Base-by-base conservation (phyloP, 192 early-diverging fungal species). In the Backusella morwellensis region DNA sequence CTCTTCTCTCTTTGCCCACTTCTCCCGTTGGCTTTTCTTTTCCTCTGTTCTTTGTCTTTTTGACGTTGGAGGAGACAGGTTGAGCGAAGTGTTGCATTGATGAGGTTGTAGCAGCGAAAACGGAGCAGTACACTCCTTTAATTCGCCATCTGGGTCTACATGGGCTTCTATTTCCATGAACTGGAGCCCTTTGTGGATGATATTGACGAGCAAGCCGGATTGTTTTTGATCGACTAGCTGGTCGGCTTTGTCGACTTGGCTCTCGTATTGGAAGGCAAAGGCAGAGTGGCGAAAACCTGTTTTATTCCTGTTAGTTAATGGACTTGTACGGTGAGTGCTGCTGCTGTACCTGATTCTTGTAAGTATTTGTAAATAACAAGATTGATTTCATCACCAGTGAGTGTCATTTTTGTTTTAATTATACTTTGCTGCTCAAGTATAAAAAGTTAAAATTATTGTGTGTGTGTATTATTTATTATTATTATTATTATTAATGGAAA, bases 151-250 rank as follows among this genome's bases (percentile, higher is more conserved):
- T 80, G 93, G 91, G 70, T 93, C 92, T 38, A 94, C 80, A 80
- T 98, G 97, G 0, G 90, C 86, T 82, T 99, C 96, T 59, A 97
- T 88, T 75, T 97, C 95, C 82, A 91, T 88, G 79, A 97, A 97
- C 78, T 93, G 93, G 32, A 99, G 85, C 0, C 95, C 97, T 80
- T 97, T 97, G 74, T 97, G 96, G 72, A 99, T 85, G 15, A 96
- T 86, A 80, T 84, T 90, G 35, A 99, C 91, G 29, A 99, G 86
- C 4, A 90, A 87, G 11, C 97, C 97, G 26, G 94, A 95, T 72
- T 88, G 87, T 59, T 95, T 91, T 69, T 93, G 88, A 67, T 86
- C 88, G 44, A 86, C 82, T 41, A 86, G 83, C 42, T 80, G 82
- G 41, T 91, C 87, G 14, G 83, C 82, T 67, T 88, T 89, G 81